Percentiles rank a stretch among this genome's conserved stretches.
phyloP scores from a whole-genome alignment of 768 basidiomycete genomes.

The Lentinus brumalis region DNA sequence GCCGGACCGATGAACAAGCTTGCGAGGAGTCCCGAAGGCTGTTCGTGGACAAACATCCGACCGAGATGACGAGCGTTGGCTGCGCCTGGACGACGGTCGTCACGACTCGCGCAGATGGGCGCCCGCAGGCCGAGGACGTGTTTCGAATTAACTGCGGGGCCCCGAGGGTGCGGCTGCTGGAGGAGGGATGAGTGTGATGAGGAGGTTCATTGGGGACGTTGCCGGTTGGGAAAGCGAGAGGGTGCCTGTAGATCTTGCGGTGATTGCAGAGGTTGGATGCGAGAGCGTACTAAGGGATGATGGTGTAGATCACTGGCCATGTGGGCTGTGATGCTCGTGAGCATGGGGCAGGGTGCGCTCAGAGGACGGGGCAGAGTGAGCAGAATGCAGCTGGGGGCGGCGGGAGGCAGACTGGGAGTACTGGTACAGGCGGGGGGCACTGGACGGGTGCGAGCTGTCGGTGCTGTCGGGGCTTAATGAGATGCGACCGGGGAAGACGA shows the following conservation, averaged over 20 bases:
- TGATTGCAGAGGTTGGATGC: slow-evolving; percentile 19
- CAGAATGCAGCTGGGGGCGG: not conserved
- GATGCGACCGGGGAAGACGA: not conserved
- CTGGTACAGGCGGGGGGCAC: not conserved
- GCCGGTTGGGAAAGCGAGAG: not conserved
- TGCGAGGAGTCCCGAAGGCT: too few species aligned
- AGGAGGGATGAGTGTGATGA: not conserved
- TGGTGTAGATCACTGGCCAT: slow-evolving; percentile 12
- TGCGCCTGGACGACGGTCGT: too few species aligned
- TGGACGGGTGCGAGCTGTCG: not conserved
- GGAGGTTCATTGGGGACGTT: not conserved
- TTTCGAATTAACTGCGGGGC: not conserved
- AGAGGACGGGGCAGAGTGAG: not conserved
- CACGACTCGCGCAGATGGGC: not conserved
- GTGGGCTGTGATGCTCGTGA: not conserved
- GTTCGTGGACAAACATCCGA: too few species aligned
- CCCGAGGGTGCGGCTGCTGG: not conserved
- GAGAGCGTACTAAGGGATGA: not conserved
- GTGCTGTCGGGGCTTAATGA: not conserved
- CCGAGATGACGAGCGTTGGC: too few species aligned
- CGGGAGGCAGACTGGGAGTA: not conserved
- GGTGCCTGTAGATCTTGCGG: slow-evolving; percentile 19
- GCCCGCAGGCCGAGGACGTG: not conserved
- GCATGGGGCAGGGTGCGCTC: not conserved
- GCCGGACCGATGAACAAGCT: too few species aligned